Percentiles rank a stretch among this genome's conserved stretches.
Evolutionary conservation across 2,329 filamentous ascomycete species (phyloP).

Genomic region (Talaromyces sp.): DNA sequence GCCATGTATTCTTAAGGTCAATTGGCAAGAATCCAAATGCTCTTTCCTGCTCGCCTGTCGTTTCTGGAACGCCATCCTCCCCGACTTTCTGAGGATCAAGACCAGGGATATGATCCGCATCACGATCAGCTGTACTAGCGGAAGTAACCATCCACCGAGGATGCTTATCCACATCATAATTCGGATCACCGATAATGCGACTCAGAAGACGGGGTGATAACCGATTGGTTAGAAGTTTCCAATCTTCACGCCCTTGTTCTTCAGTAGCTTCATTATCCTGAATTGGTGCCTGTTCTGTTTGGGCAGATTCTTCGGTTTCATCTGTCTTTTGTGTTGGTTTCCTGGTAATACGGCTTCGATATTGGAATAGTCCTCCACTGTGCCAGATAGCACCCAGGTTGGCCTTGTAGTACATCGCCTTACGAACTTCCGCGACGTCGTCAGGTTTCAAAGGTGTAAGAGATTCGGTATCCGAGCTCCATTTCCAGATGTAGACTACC

Average conservation of each 20-base stretch:
- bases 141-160: slow-evolving; percentile 60
- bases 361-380: slow-evolving; percentile 48
- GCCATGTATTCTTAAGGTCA: slow-evolving; percentile 65
- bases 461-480: slow-evolving; percentile 47
- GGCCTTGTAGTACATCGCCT: slow-evolving; percentile 55
- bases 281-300: slow-evolving; percentile 9
- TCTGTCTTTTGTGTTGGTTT: slow-evolving; percentile 50
- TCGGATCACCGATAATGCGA: slow-evolving; percentile 51
- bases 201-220: slow-evolving; percentile 54
- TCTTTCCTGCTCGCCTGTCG: slow-evolving; percentile 42
- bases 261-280: slow-evolving; percentile 31
- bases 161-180: slow-evolving; percentile 42
- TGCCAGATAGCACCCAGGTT: slow-evolving; percentile 61
- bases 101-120: slow-evolving; percentile 63
- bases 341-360: slow-evolving; percentile 42
- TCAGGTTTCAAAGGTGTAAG: slow-evolving; percentile 36
- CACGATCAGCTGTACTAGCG: slow-evolving; percentile 58
- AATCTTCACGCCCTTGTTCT: slow-evolving; percentile 54
- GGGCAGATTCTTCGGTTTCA: not conserved
- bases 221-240: slow-evolving; percentile 55
- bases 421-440: slow-evolving; percentile 46
- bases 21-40: slow-evolving; percentile 60
- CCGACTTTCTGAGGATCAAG: slow-evolving; percentile 38
- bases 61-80: slow-evolving; percentile 20
- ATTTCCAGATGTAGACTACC: slow-evolving; percentile 59